A percentile compares a stretch with the other conserved stretches of the same genome.
Conservation (phyloP, 2,329 filamentous ascomycete species). For the Stachybotrys echinatus region DNA sequence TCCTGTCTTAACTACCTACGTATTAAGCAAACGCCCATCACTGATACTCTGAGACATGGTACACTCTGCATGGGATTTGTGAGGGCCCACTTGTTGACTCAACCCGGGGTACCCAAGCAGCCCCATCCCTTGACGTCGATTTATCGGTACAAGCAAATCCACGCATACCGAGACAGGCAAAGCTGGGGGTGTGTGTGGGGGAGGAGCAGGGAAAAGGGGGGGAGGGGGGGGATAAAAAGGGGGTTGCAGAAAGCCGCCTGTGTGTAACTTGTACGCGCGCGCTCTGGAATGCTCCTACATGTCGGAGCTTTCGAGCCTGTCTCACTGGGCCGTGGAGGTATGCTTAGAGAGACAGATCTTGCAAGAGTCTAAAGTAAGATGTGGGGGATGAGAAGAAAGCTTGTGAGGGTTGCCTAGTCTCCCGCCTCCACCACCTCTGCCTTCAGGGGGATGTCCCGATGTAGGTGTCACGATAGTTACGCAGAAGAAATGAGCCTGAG, state of each 20-base stretch:
- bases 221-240: no score
- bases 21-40: no score
- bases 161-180: not conserved
- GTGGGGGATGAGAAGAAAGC: not conserved
- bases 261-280: no score
- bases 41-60: no score
- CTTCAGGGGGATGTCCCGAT: not conserved
- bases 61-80: no score
- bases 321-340: not conserved
- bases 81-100: no score
- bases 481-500: not conserved
- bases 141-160: not conserved
- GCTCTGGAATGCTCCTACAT: not conserved
- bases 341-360: not conserved
- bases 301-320: not conserved
- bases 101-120: no score
- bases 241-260: no score
- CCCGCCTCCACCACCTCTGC: no score
- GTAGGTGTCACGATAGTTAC: not conserved
- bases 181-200: not conserved
- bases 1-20: no score
- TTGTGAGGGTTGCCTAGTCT: not conserved
- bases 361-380: not conserved
- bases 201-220: not conserved
- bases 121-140: no score